Evolutionary conservation across 2,329 filamentous ascomycete species (phyloP).

Genomic region (Aplosporella prunicola): DNA sequence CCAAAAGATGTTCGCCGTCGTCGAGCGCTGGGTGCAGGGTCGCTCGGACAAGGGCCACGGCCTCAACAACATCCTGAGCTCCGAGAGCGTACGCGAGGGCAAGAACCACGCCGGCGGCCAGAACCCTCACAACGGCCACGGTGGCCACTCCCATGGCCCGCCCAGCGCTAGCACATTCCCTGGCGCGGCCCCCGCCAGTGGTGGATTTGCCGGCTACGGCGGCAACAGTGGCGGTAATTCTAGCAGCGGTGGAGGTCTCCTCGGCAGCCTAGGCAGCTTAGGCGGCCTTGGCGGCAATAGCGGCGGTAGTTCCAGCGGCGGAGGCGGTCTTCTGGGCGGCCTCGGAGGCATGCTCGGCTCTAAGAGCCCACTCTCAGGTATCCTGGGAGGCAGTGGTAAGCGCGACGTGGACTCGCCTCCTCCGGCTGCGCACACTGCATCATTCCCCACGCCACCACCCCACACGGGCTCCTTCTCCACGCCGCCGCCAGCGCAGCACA

Average conservation of each 20-base stretch:
- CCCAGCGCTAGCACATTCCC: too few species aligned
- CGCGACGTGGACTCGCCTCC: slow-evolving; percentile 8
- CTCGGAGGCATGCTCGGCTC: slow-evolving; percentile 5
- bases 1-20: slow-evolving; percentile 76
- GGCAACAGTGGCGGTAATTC: not conserved
- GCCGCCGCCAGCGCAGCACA: not conserved
- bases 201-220: not conserved
- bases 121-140: slow-evolving; percentile 20
- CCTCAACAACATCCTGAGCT: slow-evolving; percentile 67
- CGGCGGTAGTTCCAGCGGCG: slow-evolving; percentile 4
- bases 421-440: too few species aligned
- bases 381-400: slow-evolving; percentile 8
- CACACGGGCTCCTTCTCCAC: not conserved
- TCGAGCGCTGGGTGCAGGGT: slow-evolving; percentile 69
- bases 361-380: slow-evolving; percentile 8
- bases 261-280: not conserved
- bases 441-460: too few species aligned
- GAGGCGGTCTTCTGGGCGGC: slow-evolving; percentile 6
- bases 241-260: not conserved
- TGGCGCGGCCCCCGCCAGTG: not conserved
- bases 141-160: not conserved
- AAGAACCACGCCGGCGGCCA: slow-evolving; percentile 57
- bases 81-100: slow-evolving; percentile 72
- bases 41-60: slow-evolving; percentile 55
- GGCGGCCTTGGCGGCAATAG: slow-evolving; percentile 1